A percentile compares a stretch with the other conserved stretches of the same genome.
phyloP scores from a whole-genome alignment of 441 rosid genomes.

The Isatis lusitanica region DNA sequence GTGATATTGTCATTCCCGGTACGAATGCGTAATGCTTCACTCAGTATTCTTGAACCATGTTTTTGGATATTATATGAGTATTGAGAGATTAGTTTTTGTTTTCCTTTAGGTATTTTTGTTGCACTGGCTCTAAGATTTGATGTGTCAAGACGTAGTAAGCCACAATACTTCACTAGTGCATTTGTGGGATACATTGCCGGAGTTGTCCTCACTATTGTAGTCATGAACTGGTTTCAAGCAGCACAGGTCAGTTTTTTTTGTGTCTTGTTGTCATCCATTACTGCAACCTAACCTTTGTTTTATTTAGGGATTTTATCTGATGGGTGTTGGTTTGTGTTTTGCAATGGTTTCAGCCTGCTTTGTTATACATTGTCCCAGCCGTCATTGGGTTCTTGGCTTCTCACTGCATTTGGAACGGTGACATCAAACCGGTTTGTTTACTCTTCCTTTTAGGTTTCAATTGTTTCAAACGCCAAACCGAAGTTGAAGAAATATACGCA shows the following conservation, averaged over 20 bases:
- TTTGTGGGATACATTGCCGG: constrained; percentile 80
- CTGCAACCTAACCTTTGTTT: background rate
- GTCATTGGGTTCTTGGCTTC: constrained; percentile 89
- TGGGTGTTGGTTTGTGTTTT: constrained; percentile 4
- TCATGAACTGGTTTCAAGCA: constrained; percentile 99
- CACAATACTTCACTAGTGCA: constrained; percentile 95
- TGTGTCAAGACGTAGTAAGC: constrained; percentile 75
- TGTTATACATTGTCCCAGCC: constrained; percentile 87
- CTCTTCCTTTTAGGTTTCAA: background rate
- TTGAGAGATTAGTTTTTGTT: background rate
- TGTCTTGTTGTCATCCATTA: background rate
- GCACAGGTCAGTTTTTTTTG: constrained; percentile 65
- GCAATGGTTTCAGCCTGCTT: constrained; percentile 75
- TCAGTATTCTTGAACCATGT: background rate
- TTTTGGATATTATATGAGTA: background rate
- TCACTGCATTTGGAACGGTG: constrained; percentile 90
- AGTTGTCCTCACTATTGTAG: constrained; percentile 75
- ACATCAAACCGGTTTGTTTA: constrained; percentile 78
- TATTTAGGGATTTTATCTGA: background rate
- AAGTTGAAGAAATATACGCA: background rate
- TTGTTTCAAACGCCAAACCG: background rate
- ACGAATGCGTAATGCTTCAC: constrained; percentile 5
- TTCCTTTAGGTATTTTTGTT: constrained; percentile 80
- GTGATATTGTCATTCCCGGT: constrained; percentile 99
- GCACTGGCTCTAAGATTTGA: constrained; percentile 92